Base-by-base conservation (phyloP, 2,329 filamentous ascomycete species). In the Cyphellophora attinorum region DNA sequence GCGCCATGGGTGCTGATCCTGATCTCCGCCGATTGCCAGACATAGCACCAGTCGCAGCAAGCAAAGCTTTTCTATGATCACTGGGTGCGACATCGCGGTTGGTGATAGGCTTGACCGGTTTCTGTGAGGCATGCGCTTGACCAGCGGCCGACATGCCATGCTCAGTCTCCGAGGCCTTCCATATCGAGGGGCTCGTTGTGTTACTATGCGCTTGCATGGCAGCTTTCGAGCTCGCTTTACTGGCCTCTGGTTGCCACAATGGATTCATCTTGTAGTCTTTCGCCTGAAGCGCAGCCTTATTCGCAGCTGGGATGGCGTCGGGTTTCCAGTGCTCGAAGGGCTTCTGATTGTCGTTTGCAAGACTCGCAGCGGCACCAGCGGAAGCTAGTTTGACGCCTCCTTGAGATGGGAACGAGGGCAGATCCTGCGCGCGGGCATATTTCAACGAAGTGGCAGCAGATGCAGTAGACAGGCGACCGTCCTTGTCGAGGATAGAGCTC, bases 31-130 rank as follows among this genome's bases (percentile, higher is more conserved):
- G 70, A 30, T 59, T 63, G 17, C 62, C 67, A 17, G 74, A 66
- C 61, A 85, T 78, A n/a, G 85, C 85, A 17, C 77, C 83, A 32
- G 79, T 81, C 10, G 85, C 86, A 27, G 85, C 85, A 21, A 74
- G 63, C 30, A 89, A 65, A 2, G 85, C 85, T 39, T 74, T 78
- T 41, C 74, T 72, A 21, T 67, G 69, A 29, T 71, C 69, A 16
- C 77, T 58, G 6, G 57, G 59, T 13, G 59, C 65, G 44, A 64
- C 62, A 21, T 62, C 62, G 42, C 62, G 60, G 49, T 67, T 64
- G 17, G 61, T 51, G 37, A 64, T 57, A 4, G 64, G 60, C 41
- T 59, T 62, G 25, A 64, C 48, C 19, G 55, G 57, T 35, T 69
- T 67, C 29, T 66, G 70, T 44, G 67, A 68, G 55, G 81, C 75